phyloP scores from a whole-genome alignment of 352 stramenopile species.

The Thraustochytrium sp. region DNA sequence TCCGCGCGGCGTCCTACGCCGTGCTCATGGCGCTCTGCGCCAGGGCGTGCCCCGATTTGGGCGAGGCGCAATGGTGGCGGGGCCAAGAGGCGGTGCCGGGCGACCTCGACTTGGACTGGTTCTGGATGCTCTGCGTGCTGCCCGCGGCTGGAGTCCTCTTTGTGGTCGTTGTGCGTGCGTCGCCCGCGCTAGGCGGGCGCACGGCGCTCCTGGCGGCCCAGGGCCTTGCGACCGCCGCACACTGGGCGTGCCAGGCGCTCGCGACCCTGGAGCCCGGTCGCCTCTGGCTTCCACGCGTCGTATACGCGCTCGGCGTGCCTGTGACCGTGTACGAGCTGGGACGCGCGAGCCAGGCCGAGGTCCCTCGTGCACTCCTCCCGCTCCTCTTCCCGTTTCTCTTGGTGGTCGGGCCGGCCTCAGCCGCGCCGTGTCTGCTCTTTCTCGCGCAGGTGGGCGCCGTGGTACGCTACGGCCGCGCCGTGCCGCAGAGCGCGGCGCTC shows the following conservation, averaged over 20 bases:
- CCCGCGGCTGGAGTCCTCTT: not conserved
- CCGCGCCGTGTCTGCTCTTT: not conserved
- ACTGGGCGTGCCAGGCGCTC: not conserved
- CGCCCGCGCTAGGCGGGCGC: not conserved
- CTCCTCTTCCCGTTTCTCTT: not conserved
- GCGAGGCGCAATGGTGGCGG: not conserved
- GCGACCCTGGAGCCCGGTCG: not conserved
- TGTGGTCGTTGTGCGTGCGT: not conserved
- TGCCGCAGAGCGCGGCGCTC: not conserved
- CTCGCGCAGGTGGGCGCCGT: not conserved
- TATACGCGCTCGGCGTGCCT: not conserved
- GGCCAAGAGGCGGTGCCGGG: constrained; percentile 13
- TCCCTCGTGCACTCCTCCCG: not conserved
- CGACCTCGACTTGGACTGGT: not conserved
- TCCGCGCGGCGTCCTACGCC: not conserved
- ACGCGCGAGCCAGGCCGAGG: not conserved
- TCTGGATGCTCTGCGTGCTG: not conserved
- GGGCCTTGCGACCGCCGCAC: not conserved
- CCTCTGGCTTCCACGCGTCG: not conserved
- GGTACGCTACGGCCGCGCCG: no score
- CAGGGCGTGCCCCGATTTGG: not conserved
- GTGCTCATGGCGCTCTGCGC: not conserved
- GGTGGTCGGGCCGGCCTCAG: not conserved
- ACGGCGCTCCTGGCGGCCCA: not conserved
- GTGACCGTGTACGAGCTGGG: not conserved